These are phyloP conservation scores for Aspergillus sp. DNA, from an alignment of 2,329 filamentous ascomycete genomes.

Conservation along the genomic window DNA sequence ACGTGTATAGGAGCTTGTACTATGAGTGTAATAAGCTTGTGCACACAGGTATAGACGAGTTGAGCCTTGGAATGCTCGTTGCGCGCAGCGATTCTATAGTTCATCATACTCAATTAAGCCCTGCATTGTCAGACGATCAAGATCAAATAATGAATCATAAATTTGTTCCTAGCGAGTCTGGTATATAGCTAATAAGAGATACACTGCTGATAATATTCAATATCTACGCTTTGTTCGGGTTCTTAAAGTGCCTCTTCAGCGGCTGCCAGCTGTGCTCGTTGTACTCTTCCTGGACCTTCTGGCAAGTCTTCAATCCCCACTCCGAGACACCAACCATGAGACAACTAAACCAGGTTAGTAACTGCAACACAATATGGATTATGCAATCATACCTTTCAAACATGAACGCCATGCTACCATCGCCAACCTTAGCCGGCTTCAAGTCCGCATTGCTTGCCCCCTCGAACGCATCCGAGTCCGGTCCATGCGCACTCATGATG, in stretches of 20 bases:
- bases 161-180: background rate
- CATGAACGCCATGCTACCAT: conserved; percentile 68
- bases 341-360: conserved; percentile 52
- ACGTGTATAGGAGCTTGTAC: background rate
- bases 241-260: conserved; percentile 66
- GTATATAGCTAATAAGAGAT: conserved; percentile 1
- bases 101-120: background rate
- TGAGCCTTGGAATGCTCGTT: background rate
- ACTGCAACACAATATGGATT: background rate
- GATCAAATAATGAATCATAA: background rate
- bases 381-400: conserved; percentile 56
- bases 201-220: background rate
- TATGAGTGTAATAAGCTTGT: background rate
- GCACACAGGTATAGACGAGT: background rate
- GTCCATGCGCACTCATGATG: conserved; percentile 71
- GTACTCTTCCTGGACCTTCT: conserved; percentile 73
- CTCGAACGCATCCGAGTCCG: conserved; percentile 60
- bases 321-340: conserved; percentile 74
- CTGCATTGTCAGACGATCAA: background rate
- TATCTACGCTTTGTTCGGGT: conserved; percentile 48
- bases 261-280: conserved; percentile 81
- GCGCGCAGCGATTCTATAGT: background rate
- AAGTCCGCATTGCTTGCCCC: conserved; percentile 58
- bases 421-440: conserved; percentile 60
- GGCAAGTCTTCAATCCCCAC: conserved; percentile 72